A percentile compares a stretch with the other conserved stretches of the same genome.
These are phyloP conservation scores for Sarocladium oryzae DNA, from an alignment of 2,329 filamentous ascomycete species.

Conservation along the genomic window DNA sequence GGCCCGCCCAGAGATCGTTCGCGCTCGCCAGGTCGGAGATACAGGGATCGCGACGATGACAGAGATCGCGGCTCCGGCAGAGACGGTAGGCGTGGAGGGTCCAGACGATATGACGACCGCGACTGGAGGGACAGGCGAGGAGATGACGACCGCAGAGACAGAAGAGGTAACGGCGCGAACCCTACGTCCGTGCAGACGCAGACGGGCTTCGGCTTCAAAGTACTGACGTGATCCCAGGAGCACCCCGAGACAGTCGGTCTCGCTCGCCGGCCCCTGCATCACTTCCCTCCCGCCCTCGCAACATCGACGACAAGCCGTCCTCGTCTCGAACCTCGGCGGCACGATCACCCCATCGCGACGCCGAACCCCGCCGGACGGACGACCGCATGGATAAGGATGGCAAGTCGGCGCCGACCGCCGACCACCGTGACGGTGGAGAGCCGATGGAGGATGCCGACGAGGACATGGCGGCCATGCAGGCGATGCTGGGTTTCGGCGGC, in stretches of 20 bases:
- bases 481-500: slow-evolving; percentile 82
- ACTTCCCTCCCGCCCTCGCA: slow-evolving; percentile 5
- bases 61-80: slow-evolving; percentile 1
- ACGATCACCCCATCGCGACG: slow-evolving; percentile 13
- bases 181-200: neutral
- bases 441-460: slow-evolving; percentile 49
- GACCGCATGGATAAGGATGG: slow-evolving; percentile 23
- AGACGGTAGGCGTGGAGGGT: neutral
- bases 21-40: slow-evolving; percentile 27
- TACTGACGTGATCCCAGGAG: neutral
- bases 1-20: slow-evolving; percentile 23
- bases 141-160: slow-evolving; percentile 19
- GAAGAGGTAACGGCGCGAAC: slow-evolving; percentile 18
- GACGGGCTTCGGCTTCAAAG: too few species aligned
- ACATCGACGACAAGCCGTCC: neutral
- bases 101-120: slow-evolving; percentile 10
- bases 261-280: neutral
- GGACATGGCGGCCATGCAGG: slow-evolving; percentile 66
- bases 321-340: neutral
- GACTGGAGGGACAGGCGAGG: slow-evolving; percentile 10
- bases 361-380: neutral
- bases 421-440: too few species aligned
- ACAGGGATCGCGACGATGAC: slow-evolving; percentile 21
- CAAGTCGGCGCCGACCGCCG: too few species aligned
- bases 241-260: neutral